Conservation (phyloP, 2,329 filamentous ascomycete species). For the Pseudodiploospora longispora region DNA sequence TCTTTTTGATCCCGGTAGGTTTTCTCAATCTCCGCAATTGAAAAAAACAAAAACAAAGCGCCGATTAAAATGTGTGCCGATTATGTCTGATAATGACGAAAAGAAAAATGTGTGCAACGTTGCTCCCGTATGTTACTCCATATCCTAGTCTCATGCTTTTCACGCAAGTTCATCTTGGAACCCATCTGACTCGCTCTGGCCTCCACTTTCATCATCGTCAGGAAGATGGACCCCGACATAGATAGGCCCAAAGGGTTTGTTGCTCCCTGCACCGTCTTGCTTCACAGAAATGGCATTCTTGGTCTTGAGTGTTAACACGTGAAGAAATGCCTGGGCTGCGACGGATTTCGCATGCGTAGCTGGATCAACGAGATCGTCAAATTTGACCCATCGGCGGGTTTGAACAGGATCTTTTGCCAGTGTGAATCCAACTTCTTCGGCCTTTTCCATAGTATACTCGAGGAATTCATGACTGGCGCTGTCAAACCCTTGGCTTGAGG, state of each 20-base stretch:
- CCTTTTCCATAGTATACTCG: constrained; percentile 30
- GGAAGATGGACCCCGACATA: constrained; percentile 31
- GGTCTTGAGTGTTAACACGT: constrained; percentile 62
- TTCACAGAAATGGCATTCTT: constrained; percentile 54
- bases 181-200: constrained; percentile 1
- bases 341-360: constrained; percentile 46
- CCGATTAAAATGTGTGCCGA: too few relatives aligned
- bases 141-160: background rate
- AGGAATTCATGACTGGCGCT: constrained; percentile 39
- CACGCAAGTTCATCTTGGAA: constrained; percentile 8
- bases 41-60: too few relatives aligned
- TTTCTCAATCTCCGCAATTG: too few relatives aligned
- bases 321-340: constrained; percentile 68
- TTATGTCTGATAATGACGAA: too few relatives aligned
- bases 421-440: constrained; percentile 23
- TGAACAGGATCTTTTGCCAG: constrained; percentile 23
- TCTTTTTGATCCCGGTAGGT: too few relatives aligned
- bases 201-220: constrained; percentile 6
- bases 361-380: constrained; percentile 61
- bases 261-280: constrained; percentile 41
- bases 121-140: background rate
- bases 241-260: constrained; percentile 38
- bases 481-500: constrained; percentile 32
- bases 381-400: constrained; percentile 46
- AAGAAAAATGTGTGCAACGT: too few relatives aligned